Percentiles rank a stretch among this genome's conserved stretches.
Evolutionary conservation across 2,329 filamentous ascomycete genomes (phyloP).

Genomic region (Ciborinia camelliae): DNA sequence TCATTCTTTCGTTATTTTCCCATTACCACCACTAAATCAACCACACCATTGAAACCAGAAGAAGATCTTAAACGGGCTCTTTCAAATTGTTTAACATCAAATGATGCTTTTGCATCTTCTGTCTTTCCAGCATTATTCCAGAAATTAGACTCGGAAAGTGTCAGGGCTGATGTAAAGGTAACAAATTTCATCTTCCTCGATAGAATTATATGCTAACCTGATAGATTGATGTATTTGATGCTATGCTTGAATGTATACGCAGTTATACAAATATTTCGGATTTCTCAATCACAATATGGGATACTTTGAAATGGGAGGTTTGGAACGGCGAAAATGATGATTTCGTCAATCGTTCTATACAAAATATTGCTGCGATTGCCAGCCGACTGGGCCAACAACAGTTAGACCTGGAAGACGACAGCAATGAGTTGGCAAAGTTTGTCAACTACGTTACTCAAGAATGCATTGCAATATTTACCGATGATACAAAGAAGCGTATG

Average conservation of each 20-base stretch:
- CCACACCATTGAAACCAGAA: conserved; percentile 19
- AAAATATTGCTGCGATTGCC: conserved; percentile 29
- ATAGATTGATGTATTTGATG: conserved; percentile 33
- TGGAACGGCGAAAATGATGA: conserved; percentile 37
- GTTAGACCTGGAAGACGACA: conserved; percentile 16
- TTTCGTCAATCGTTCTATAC: conserved; percentile 30
- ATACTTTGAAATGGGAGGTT: conserved; percentile 37
- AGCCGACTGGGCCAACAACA: conserved; percentile 9
- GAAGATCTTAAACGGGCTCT: conserved; percentile 29
- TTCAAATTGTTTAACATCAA: conserved; percentile 32
- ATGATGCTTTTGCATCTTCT: conserved; percentile 29
- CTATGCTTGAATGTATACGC: conserved; percentile 26
- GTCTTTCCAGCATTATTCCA: conserved; percentile 30
- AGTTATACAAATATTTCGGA: conserved; percentile 25
- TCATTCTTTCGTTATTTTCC: conserved; percentile 36
- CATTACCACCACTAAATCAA: conserved; percentile 26
- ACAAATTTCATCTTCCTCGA: neutral
- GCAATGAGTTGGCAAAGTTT: conserved; percentile 18
- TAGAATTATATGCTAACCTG: conserved; percentile 23
- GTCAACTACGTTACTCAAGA: conserved; percentile 21
- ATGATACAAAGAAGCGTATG: conserved; percentile 18
- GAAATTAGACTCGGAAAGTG: conserved; percentile 30
- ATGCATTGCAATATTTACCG: conserved; percentile 12
- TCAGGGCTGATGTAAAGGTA: conserved; percentile 35
- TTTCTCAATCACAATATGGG: conserved; percentile 35